Evolutionary conservation across 371 early-diverging fungal genomes (phyloP).

Genomic region (Actinomucor elegans): DNA sequence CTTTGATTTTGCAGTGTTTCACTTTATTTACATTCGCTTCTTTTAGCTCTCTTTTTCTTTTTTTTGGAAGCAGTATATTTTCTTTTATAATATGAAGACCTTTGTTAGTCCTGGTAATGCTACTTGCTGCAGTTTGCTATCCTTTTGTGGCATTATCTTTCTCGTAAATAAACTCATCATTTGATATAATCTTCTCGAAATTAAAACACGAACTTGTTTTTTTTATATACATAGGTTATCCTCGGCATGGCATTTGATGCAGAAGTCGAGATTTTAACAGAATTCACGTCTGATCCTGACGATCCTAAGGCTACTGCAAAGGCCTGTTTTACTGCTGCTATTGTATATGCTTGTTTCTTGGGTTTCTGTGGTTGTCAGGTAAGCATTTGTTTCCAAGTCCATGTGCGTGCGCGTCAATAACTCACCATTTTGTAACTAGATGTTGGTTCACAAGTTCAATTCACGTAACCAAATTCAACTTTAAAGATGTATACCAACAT

Average conservation of each 20-base stretch:
- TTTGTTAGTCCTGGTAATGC: slow-evolving; percentile 30
- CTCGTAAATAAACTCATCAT: slow-evolving; percentile 18
- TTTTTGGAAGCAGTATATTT: too few species aligned
- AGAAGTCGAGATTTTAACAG: slow-evolving; percentile 64
- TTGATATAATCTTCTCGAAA: not conserved
- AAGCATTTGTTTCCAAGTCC: slow-evolving; percentile 5
- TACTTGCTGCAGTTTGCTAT: slow-evolving; percentile 25
- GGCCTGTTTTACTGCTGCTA: slow-evolving; percentile 68
- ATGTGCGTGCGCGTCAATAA: not conserved
- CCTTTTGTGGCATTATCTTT: slow-evolving; percentile 29
- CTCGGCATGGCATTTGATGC: slow-evolving; percentile 66
- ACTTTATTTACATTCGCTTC: too few species aligned
- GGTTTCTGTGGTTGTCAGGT: slow-evolving; percentile 71
- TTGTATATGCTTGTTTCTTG: slow-evolving; percentile 68
- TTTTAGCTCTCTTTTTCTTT: too few species aligned
- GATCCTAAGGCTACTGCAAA: slow-evolving; percentile 65
- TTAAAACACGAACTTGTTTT: slow-evolving; percentile 3
- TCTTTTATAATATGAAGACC: slow-evolving; percentile 20
- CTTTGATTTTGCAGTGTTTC: too few species aligned
- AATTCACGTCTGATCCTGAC: slow-evolving; percentile 60
- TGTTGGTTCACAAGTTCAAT: slow-evolving; percentile 51
- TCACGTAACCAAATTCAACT: slow-evolving; percentile 53
- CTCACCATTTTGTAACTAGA: slow-evolving; percentile 11
- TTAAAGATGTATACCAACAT: slow-evolving; percentile 14
- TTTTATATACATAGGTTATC: slow-evolving; percentile 48